Evolutionary conservation across 2,329 filamentous ascomycete genomes (phyloP), one percentile per base, ranked within the genome.

Genomic region (Juglanconis oblonga): DNA sequence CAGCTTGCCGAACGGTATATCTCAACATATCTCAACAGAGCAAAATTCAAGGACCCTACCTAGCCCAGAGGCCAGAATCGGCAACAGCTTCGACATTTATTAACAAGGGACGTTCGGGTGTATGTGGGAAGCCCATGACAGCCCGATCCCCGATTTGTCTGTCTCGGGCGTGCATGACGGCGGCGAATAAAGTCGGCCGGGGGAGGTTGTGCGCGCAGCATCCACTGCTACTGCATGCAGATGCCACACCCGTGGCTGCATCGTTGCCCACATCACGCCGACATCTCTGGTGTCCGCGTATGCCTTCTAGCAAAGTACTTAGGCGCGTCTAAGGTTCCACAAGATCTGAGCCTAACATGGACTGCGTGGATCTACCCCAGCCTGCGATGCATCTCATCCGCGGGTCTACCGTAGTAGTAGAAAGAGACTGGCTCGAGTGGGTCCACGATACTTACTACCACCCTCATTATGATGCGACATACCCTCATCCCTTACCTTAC

Each of bases 61-160:
- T 33, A 35, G 32, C 7, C 14, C 35, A 44, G 31, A 55, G 38
- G 29, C 52, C 14, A 10, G 24, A 52, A 45, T 45, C 31, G 52
- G 31, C 42, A 36, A 40, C 52, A 56, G 33, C 40, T 31, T 40
- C 35, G 45, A 40, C 14, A 47, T 38, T 56, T 24, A 24, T 24
- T 51, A 58, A 54, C 51, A 52, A 57, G 57, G 53, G 50, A 42
- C 40, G 60, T n/a, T 29, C 42, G 50, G 44, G 57, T 62, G 49
- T 59, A 24, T 24, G 24, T 24, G 24, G 24, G 24, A 24, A 24
- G 50, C 52, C 40, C 49, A n/a, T 48, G 40, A 44, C 61, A 60
- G 57, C 58, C 61, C 61, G 58, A 63, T 57, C 54, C 54, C 61
- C 38, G 48, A 40, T 58, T 61, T n/a, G n/a, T n/a, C 40, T 61